Percentiles rank a stretch among this genome's conserved stretches.
Conservation (phyloP, 164 flowering plant genomes). For the Dillenia turbinata region DNA sequence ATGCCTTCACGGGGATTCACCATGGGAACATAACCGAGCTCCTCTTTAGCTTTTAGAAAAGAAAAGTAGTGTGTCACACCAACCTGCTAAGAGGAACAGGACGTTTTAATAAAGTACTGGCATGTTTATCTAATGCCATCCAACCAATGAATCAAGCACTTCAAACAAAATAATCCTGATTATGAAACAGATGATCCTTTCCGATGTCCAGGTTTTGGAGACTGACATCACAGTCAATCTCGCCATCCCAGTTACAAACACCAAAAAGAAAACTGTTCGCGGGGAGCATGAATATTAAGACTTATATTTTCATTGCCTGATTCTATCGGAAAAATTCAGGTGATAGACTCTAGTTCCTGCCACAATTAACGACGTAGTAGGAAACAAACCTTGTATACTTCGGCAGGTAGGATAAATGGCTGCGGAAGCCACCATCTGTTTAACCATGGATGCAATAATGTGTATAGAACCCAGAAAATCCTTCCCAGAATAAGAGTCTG, state of each 20-base stretch:
- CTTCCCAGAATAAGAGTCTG: slow-evolving; percentile 55
- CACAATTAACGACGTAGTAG: background rate
- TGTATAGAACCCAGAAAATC: slow-evolving; percentile 47
- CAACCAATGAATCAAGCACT: too few relatives aligned
- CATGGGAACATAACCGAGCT: slow-evolving; percentile 79
- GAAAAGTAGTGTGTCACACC: slow-evolving; percentile 93
- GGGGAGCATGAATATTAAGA: too few relatives aligned
- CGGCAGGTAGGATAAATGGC: slow-evolving; percentile 89
- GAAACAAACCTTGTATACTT: slow-evolving; percentile 74
- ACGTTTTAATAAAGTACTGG: background rate
- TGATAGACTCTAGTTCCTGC: too few relatives aligned
- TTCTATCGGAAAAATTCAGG: too few relatives aligned
- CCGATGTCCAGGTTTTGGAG: too few relatives aligned
- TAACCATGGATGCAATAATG: slow-evolving; percentile 77
- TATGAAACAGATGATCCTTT: too few relatives aligned
- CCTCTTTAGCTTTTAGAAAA: slow-evolving; percentile 71
- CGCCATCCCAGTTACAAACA: too few relatives aligned
- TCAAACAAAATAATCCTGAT: too few relatives aligned
- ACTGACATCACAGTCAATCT: too few relatives aligned
- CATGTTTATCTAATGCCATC: too few relatives aligned
- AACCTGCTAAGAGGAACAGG: slow-evolving; percentile 42
- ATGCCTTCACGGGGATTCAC: slow-evolving; percentile 80
- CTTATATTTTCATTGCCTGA: too few relatives aligned
- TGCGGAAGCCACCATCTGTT: slow-evolving; percentile 81
- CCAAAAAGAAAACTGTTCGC: too few relatives aligned